phyloP scores from a whole-genome alignment of 768 basidiomycete genomes.

The Russula vinacea region DNA sequence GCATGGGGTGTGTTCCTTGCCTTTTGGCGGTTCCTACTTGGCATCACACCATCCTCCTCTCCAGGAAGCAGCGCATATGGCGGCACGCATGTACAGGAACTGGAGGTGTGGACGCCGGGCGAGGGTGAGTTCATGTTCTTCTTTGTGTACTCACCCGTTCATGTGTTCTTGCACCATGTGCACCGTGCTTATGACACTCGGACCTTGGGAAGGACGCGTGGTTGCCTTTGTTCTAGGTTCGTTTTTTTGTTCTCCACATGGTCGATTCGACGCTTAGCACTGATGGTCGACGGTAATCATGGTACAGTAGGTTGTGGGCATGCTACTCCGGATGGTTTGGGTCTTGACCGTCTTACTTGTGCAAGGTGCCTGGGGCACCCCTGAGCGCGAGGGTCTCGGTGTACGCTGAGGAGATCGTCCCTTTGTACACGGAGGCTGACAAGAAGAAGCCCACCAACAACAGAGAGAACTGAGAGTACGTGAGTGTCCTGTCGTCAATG shows the following conservation, averaged over 20 bases:
- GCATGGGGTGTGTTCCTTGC: constrained; percentile 52
- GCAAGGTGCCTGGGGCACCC: constrained; percentile 48
- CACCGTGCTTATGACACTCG: constrained; percentile 63
- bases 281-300: no score
- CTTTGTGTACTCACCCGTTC: constrained; percentile 74
- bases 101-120: constrained; percentile 76
- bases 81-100: constrained; percentile 58
- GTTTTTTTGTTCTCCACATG: constrained; percentile 26
- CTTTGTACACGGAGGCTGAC: constrained; percentile 2
- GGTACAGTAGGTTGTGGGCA: constrained; percentile 88
- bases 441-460: constrained; percentile 4
- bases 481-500: neutral
- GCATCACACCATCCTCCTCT: constrained; percentile 45
- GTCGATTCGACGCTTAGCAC: neutral
- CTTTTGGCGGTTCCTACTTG: constrained; percentile 68
- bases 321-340: constrained; percentile 77
- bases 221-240: constrained; percentile 80
- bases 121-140: constrained; percentile 69
- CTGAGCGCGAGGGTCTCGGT: constrained; percentile 38
- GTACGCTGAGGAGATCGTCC: constrained; percentile 21
- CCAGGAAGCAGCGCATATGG: constrained; percentile 21
- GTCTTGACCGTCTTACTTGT: constrained; percentile 61
- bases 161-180: constrained; percentile 52
- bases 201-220: constrained; percentile 79
- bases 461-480: constrained; percentile 7